phyloP scores from a whole-genome alignment of 129 eudicot species.

The Escallonia rubra region DNA sequence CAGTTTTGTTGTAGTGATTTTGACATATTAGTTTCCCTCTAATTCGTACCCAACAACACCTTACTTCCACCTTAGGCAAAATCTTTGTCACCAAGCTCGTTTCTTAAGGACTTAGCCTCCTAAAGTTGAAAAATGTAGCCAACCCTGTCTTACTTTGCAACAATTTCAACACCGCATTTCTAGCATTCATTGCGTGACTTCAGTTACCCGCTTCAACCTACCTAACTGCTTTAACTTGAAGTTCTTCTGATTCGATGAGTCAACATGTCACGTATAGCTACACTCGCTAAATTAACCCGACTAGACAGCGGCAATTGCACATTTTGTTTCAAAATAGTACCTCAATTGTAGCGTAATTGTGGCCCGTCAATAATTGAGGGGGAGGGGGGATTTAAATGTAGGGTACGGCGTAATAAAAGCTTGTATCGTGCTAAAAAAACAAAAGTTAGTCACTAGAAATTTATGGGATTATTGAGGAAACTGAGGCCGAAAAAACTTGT shows the following conservation, averaged over 20 bases:
- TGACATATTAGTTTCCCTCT: no score
- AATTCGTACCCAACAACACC: conserved; percentile 62
- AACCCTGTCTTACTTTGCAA: conserved; percentile 60
- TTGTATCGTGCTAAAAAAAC: conserved; percentile 50
- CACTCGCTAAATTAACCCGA: conserved; percentile 61
- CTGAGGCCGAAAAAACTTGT: conserved; percentile 67
- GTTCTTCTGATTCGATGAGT: conserved; percentile 64
- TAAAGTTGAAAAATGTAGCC: conserved; percentile 71
- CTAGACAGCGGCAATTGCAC: conserved; percentile 19
- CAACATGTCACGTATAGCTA: conserved; percentile 80
- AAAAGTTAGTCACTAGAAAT: conserved; percentile 58
- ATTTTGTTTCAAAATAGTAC: conserved; percentile 53
- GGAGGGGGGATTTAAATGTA: conserved; percentile 47
- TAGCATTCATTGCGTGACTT: conserved; percentile 64
- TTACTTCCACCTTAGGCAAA: conserved; percentile 43
- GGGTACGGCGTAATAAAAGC: conserved; percentile 47
- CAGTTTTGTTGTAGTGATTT: no score
- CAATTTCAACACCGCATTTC: conserved; percentile 28
- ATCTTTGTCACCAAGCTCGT: conserved; percentile 39
- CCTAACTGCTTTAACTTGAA: conserved; percentile 41
- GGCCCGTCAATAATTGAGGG: conserved; percentile 77
- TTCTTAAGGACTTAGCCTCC: conserved; percentile 52
- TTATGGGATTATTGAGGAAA: conserved; percentile 82
- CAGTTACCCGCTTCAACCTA: conserved; percentile 37
- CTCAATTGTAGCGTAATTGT: conserved; percentile 92